Evolutionary conservation across 2,329 filamentous ascomycete genomes (phyloP), one percentile per base, ranked within the genome.

Genomic region (Coniochaeta prunicola): DNA sequence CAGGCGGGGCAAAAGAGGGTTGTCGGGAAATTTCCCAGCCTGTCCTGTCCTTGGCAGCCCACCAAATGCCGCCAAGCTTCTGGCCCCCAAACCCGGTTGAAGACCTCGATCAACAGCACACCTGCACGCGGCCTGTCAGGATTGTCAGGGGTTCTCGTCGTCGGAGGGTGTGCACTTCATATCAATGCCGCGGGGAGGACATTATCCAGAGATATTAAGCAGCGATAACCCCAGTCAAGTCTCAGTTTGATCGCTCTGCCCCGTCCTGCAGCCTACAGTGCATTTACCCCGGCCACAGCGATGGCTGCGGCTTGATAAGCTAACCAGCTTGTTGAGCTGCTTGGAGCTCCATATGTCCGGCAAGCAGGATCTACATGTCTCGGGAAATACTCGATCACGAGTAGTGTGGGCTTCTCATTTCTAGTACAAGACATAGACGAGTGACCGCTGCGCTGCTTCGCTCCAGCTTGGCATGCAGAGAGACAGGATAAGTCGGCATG

Each of bases 21-120:
- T 50, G 21, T 50, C 45, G 45, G 45, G 45, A 30, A 50, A 17
- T 26, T 50, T 30, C 45, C 45, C 45, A 50, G 40, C 40, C 40
- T 45, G 40, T 30, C 13, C 45, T 50, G 1, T 28, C 45, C 13
- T 50, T 50, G 45, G 13, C 45, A 17, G 42, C 42, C 42, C 42
- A 21, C 19, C 8, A 12, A 50, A 30, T 30, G 21, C 30, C 17
- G 45, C 45, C 45, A 50, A 50, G 45, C 21, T 50, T 50, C 30
- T 50, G 45, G 62, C 62, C 62, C 63, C 61, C 58, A 62, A 64
- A 64, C 62, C 64, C 54, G 64, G 64, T 64, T 56, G 50, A 58
- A 60, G 55, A 31, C 53, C 21, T 53, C 26, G 30, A 54, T 36
- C 30, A 54, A 21, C 26, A 50, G 30, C 30, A 28, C 33, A 54